Base-by-base conservation (phyloP, 2,329 filamentous ascomycete genomes). In the Didymella lethalis region DNA sequence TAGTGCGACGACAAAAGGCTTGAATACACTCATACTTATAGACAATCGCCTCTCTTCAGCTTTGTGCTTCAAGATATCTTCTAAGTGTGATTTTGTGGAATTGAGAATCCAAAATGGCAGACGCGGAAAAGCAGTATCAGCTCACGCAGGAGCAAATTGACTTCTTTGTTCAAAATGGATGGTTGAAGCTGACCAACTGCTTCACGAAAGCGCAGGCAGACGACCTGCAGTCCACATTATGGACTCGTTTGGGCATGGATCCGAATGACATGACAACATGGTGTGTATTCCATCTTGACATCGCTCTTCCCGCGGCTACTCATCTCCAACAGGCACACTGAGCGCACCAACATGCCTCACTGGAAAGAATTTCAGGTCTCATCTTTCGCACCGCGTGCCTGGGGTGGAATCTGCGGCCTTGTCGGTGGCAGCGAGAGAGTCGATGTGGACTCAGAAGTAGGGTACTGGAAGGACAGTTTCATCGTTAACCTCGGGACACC, bases 401-500 rank as follows among this genome's bases (percentile, higher is more conserved):
- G 88, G 88, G 77, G 80, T 0, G 87, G 86, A 18, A 89, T 90
- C 61, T 86, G 85, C 72, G 84, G 88, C 72, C 81, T 91, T 10
- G 84, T 88, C 57, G 88, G 88, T 52, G 88, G 88, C 55, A 84
- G 87, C 25, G n/a, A 59, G 62, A 4, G 61, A 36, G 64, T 75
- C 36, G 66, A 75, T 48, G 63, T 68, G 12, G 70, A 77, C 23
- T 83, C 81, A 28, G 14, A 53, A 26, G 65, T 67, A 10, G 81
- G 81, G n/a, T 71, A 77, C n/a, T 90, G 88, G 88, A 82, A 82
- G 63, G 88, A 91, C 76, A 83, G 83, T 4, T 83, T 90, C 55
- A 91, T 91, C 66, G 87, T 91, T 40, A 91, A 90, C 74, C 81
- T 91, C 7, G 89, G 89, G 12, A 85, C 81, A 2, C 71, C 73